These are phyloP conservation scores for Suillus subaureus DNA, from an alignment of 768 basidiomycete genomes.

Conservation along the genomic window DNA sequence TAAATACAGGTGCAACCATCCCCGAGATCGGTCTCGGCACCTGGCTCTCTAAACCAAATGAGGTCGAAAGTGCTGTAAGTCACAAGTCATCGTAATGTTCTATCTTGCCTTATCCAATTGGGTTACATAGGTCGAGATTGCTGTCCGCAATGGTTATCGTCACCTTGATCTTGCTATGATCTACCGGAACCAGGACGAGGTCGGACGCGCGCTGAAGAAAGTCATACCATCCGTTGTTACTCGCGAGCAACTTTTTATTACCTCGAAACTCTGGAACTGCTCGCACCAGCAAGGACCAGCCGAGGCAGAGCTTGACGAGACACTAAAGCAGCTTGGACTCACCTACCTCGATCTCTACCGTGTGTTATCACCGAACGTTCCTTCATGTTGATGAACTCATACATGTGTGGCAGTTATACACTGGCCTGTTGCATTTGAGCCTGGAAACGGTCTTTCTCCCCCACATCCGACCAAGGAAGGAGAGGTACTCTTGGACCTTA, in stretches of 20 bases:
- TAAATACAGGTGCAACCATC: constrained; percentile 53
- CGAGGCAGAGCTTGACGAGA: constrained; percentile 76
- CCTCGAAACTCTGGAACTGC: constrained; percentile 83
- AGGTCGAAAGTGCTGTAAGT: constrained; percentile 73
- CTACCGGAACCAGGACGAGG: constrained; percentile 80
- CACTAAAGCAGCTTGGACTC: constrained; percentile 68
- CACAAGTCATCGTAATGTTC: neutral
- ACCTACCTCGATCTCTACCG: constrained; percentile 84
- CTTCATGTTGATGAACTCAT: neutral
- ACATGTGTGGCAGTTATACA: constrained; percentile 56
- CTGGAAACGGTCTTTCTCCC: constrained; percentile 59
- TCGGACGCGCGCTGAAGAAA: constrained; percentile 73
- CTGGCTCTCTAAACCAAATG: constrained; percentile 74
- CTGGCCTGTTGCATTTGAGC: constrained; percentile 75
- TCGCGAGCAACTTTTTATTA: constrained; percentile 81
- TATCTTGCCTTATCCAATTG: constrained; percentile 3
- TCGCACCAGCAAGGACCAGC: constrained; percentile 67
- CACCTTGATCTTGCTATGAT: constrained; percentile 85
- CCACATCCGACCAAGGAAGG: constrained; percentile 44
- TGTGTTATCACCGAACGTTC: constrained; percentile 35
- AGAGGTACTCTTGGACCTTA: constrained; percentile 56
- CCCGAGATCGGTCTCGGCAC: constrained; percentile 85
- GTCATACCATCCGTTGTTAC: constrained; percentile 77
- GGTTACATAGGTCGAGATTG: constrained; percentile 63
- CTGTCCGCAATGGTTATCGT: constrained; percentile 75